Conservation (phyloP, 2,329 filamentous ascomycete species). For the Diaporthe caulivora region DNA sequence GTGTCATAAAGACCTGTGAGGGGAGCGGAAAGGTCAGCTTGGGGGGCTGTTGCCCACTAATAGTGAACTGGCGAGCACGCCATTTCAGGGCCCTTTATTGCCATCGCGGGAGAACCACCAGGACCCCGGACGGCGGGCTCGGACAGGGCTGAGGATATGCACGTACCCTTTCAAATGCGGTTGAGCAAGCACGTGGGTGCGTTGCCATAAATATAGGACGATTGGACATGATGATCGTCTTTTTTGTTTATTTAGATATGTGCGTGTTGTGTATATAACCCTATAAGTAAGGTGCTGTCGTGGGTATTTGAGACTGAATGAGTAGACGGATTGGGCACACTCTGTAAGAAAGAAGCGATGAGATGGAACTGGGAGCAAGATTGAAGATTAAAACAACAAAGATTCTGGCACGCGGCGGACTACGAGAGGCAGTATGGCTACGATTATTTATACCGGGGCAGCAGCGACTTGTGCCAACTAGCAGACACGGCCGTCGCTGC, state of each 20-base stretch:
- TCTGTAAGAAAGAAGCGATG: neutral
- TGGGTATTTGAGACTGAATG: neutral
- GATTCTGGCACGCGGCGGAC: neutral
- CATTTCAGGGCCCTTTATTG: constrained; percentile 31
- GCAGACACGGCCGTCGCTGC: constrained; percentile 29
- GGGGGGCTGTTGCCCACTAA: constrained; percentile 17
- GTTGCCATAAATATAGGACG: constrained; percentile 93
- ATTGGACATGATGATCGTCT: constrained; percentile 70
- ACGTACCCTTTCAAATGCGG: constrained; percentile 92
- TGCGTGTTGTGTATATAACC: neutral
- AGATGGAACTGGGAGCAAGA: neutral
- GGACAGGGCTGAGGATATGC: constrained; percentile 28
- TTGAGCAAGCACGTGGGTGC: constrained; percentile 94
- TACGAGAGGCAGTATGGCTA: constrained; percentile 28
- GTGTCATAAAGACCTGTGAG: constrained; percentile 93
- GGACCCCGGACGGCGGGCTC: constrained; percentile 31
- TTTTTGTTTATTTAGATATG: neutral
- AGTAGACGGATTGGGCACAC: neutral
- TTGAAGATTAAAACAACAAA: constrained; percentile 10
- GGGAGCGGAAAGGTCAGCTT: constrained; percentile 4
- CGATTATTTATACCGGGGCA: constrained; percentile 38
- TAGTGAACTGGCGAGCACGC: constrained; percentile 36
- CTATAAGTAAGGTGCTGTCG: neutral
- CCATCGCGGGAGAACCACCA: constrained; percentile 29
- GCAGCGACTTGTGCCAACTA: constrained; percentile 23